phyloP scores from a whole-genome alignment of 2,329 filamentous ascomycete genomes.

The Fusarium verrucosum region DNA sequence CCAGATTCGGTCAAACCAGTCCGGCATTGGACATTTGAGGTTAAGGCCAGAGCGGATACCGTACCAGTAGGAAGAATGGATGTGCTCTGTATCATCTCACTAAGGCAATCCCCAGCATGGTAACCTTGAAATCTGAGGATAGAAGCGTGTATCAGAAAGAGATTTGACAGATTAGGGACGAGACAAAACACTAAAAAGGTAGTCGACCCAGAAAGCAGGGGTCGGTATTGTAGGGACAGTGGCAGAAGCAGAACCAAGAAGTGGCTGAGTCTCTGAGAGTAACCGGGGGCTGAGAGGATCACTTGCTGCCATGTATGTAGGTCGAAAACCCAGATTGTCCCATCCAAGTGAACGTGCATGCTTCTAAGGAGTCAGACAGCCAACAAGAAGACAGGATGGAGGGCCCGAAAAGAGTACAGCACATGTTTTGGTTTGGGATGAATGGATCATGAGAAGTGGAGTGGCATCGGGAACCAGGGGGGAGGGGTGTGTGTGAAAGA shows the following conservation, averaged over 20 bases:
- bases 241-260: conserved; percentile 26
- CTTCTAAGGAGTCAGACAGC: conserved; percentile 28
- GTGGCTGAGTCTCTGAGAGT: conserved; percentile 40
- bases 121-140: conserved; percentile 27
- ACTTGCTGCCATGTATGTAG: conserved; percentile 10
- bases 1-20: conserved; percentile 27
- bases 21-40: conserved; percentile 31
- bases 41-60: conserved; percentile 36
- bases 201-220: conserved; percentile 19
- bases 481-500: conserved; percentile 33
- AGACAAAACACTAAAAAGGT: conserved; percentile 14
- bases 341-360: conserved; percentile 31
- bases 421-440: conserved; percentile 28
- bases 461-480: conserved; percentile 37
- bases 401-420: conserved; percentile 33
- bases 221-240: conserved; percentile 10
- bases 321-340: conserved; percentile 23
- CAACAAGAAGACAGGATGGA: conserved; percentile 40
- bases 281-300: conserved; percentile 14
- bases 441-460: conserved; percentile 41
- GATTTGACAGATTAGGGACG: conserved; percentile 44
- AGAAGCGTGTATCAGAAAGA: conserved; percentile 56
- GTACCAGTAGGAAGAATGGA: conserved; percentile 52
- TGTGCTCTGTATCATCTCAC: conserved; percentile 55
- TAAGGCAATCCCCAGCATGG: conserved; percentile 40